These are phyloP conservation scores for Chlorella vulgaris DNA, from an alignment of 139 green algal species.

Conservation along the genomic window DNA sequence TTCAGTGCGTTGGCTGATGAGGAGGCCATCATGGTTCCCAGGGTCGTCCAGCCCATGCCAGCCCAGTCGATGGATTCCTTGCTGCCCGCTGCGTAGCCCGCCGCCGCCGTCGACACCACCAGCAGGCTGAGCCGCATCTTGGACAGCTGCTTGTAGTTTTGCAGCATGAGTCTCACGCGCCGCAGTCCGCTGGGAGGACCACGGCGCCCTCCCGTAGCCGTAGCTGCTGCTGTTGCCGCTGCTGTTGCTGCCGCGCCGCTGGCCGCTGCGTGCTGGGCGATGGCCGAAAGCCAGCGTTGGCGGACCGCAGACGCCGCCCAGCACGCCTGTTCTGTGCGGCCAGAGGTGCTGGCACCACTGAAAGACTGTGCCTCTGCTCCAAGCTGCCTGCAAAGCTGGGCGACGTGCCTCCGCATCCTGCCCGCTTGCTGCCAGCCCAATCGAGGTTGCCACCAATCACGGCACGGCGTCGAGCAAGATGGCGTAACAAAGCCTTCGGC, in stretches of 20 bases:
- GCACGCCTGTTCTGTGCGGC: neutral
- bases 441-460: neutral
- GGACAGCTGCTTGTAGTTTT: slow-evolving; percentile 85
- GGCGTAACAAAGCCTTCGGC: too few relatives aligned
- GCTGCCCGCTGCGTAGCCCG: slow-evolving; percentile 88
- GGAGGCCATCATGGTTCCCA: slow-evolving; percentile 88
- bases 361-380: neutral
- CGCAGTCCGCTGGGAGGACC: slow-evolving; percentile 4
- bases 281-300: neutral
- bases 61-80: slow-evolving; percentile 71
- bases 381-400: slow-evolving; percentile 13
- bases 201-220: neutral
- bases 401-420: neutral
- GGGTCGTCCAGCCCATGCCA: slow-evolving; percentile 76
- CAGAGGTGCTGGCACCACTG: slow-evolving; percentile 12
- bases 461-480: too few relatives aligned
- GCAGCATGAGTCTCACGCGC: neutral
- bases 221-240: neutral
- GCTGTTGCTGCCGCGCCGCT: slow-evolving; percentile 1
- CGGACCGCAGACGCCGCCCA: neutral
- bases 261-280: neutral
- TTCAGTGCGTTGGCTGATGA: slow-evolving; percentile 96
- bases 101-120: slow-evolving; percentile 86
- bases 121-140: slow-evolving; percentile 89
- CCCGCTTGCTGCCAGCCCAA: neutral